These are phyloP conservation scores for Penicillium sp. DNA, from an alignment of 2,329 filamentous ascomycete genomes.

Conservation along the genomic window DNA sequence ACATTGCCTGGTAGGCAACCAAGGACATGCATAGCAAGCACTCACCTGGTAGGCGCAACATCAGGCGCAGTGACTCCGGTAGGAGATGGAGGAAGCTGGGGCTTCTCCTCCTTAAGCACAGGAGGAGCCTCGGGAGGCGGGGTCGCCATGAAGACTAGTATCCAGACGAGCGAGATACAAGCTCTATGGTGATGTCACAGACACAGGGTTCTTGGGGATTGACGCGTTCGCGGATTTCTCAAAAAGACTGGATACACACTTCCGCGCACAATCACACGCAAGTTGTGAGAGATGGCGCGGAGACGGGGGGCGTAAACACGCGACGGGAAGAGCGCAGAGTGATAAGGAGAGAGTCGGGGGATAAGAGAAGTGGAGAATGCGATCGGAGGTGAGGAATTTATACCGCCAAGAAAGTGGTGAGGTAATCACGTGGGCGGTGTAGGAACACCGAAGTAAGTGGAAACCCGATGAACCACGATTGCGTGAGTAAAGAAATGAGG, in stretches of 20 bases:
- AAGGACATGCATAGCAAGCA: background rate
- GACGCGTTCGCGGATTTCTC: constrained; percentile 25
- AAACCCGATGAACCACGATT: background rate
- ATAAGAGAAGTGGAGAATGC: constrained; percentile 40
- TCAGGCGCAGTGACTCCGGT: constrained; percentile 33
- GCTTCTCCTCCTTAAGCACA: constrained; percentile 42
- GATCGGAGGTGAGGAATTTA: constrained; percentile 41
- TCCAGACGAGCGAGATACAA: constrained; percentile 14
- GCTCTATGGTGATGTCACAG: constrained; percentile 11
- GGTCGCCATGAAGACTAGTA: constrained; percentile 40
- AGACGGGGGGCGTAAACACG: constrained; percentile 21
- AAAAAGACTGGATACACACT: constrained; percentile 33
- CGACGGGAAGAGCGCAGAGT: constrained; percentile 15
- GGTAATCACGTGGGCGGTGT: constrained; percentile 39
- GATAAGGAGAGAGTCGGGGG: constrained; percentile 25
- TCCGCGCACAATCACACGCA: constrained; percentile 33
- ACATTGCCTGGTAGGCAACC: background rate
- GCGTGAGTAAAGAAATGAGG: background rate
- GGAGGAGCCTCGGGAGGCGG: constrained; percentile 44
- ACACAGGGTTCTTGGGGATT: constrained; percentile 25
- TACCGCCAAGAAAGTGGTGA: constrained; percentile 44
- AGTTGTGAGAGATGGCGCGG: constrained; percentile 26
- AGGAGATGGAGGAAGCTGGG: constrained; percentile 39
- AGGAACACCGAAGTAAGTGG: background rate
- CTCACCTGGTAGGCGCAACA: constrained; percentile 32